phyloP scores from a whole-genome alignment of 331 rosid species.

The Malus hybrid region DNA sequence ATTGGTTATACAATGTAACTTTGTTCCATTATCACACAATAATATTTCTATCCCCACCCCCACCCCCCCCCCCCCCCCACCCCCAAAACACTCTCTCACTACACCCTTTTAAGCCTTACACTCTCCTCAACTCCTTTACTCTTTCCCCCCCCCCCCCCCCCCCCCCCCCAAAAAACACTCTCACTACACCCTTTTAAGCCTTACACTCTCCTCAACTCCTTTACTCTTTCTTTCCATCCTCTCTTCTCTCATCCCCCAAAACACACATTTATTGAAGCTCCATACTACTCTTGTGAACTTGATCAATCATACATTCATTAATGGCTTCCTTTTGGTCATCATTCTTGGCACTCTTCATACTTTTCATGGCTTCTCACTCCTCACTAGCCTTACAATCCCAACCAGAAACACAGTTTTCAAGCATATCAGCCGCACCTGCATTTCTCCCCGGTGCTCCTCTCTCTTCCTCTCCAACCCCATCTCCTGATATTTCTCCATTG shows the following conservation, averaged over 20 bases:
- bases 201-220: not conserved
- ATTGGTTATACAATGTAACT: no score
- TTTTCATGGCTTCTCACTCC: slow-evolving; percentile 8
- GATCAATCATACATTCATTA: slow-evolving; percentile 11
- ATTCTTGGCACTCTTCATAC: slow-evolving; percentile 7
- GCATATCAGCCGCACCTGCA: slow-evolving; percentile 48
- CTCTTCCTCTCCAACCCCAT: slow-evolving; percentile 24
- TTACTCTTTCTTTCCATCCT: not conserved
- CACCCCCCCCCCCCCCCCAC: slow-evolving; percentile 24
- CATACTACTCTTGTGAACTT: not conserved
- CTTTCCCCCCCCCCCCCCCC: no score
- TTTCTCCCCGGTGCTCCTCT: slow-evolving; percentile 22
- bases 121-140: not conserved
- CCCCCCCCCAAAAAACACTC: no score
- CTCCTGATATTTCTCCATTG: slow-evolving; percentile 45
- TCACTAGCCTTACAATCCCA: slow-evolving; percentile 13
- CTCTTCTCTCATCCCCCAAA: not conserved
- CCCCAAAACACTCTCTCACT: not conserved
- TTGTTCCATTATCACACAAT: no score
- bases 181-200: slow-evolving; percentile 6
- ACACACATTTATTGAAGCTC: slow-evolving; percentile 6
- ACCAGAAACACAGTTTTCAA: slow-evolving; percentile 11
- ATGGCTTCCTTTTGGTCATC: slow-evolving; percentile 31
- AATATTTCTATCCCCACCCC: slow-evolving; percentile 8
- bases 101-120: slow-evolving; percentile 9